These are phyloP conservation scores for Backusella psychrophila DNA, from an alignment of 192 early-diverging fungal genomes.

Conservation along the genomic window DNA sequence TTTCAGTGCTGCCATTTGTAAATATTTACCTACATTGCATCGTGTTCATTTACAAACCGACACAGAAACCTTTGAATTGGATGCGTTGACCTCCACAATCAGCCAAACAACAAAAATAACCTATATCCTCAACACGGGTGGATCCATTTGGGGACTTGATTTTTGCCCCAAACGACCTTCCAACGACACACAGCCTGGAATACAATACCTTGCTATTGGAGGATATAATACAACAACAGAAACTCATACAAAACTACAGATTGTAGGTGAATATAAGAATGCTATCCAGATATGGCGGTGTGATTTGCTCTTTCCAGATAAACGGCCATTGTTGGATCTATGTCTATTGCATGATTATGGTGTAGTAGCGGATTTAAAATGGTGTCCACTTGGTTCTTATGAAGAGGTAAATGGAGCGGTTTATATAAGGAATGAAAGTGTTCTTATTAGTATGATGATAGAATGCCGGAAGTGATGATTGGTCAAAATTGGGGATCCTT, in stretches of 20 bases:
- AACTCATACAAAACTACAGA: slow-evolving; percentile 19
- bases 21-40: background rate
- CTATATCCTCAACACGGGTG: slow-evolving; percentile 34
- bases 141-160: slow-evolving; percentile 36
- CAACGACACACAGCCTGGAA: background rate
- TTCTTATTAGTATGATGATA: background rate
- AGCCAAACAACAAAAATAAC: slow-evolving; percentile 2
- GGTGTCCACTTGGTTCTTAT: slow-evolving; percentile 39
- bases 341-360: slow-evolving; percentile 41
- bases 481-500: slow-evolving; percentile 31
- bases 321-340: slow-evolving; percentile 25
- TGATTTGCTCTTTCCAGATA: background rate
- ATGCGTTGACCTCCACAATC: background rate
- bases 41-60: background rate
- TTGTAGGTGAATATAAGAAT: slow-evolving; percentile 12
- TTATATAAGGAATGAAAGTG: background rate
- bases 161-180: slow-evolving; percentile 25
- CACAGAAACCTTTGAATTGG: background rate
- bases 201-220: slow-evolving; percentile 37
- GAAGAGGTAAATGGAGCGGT: slow-evolving; percentile 15
- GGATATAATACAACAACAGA: slow-evolving; percentile 32
- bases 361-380: slow-evolving; percentile 28
- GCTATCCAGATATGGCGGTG: slow-evolving; percentile 38
- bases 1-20: background rate
- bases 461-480: background rate